A percentile compares a stretch with the other conserved stretches of the same genome.
These are phyloP conservation scores for Nemania sp. DNA, from an alignment of 2,329 filamentous ascomycete genomes.

Conservation along the genomic window DNA sequence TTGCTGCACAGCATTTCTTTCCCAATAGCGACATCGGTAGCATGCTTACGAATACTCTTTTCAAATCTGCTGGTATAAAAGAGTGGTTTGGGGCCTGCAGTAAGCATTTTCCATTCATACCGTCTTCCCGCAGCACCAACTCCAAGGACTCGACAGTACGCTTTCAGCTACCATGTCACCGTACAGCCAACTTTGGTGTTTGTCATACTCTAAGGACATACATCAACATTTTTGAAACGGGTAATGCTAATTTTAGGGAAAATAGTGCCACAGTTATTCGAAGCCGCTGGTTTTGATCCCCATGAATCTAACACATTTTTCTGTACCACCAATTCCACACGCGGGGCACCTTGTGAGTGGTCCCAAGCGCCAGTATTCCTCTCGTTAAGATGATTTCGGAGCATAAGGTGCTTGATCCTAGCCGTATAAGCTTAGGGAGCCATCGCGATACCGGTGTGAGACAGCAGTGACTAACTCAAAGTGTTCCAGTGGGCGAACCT, in stretches of 20 bases:
- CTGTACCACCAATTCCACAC: not conserved
- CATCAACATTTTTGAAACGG: too few species aligned
- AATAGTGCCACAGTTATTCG: not conserved
- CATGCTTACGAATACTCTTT: not conserved
- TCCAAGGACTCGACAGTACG: too few species aligned
- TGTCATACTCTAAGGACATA: too few species aligned
- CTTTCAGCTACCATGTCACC: too few species aligned
- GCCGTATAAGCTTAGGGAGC: too few species aligned
- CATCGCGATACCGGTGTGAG: too few species aligned
- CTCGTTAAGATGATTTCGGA: too few species aligned
- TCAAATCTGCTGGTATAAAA: conserved; percentile 1
- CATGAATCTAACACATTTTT: not conserved
- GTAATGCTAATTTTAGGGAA: not conserved
- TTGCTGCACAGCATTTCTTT: conserved; percentile 5
- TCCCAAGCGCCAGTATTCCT: not conserved
- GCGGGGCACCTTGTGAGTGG: not conserved
- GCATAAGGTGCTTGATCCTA: too few species aligned
- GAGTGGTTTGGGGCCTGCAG: not conserved
- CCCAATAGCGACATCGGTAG: conserved; percentile 1
- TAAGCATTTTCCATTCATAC: not conserved
- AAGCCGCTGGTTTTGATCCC: not conserved
- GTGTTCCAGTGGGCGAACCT: not conserved
- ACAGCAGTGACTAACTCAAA: too few species aligned
- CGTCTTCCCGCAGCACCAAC: too few species aligned
- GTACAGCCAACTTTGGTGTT: too few species aligned